Evolutionary conservation across 1,284 basidiomycete species (phyloP).

Genomic region (Cryptococcus hybrid): DNA sequence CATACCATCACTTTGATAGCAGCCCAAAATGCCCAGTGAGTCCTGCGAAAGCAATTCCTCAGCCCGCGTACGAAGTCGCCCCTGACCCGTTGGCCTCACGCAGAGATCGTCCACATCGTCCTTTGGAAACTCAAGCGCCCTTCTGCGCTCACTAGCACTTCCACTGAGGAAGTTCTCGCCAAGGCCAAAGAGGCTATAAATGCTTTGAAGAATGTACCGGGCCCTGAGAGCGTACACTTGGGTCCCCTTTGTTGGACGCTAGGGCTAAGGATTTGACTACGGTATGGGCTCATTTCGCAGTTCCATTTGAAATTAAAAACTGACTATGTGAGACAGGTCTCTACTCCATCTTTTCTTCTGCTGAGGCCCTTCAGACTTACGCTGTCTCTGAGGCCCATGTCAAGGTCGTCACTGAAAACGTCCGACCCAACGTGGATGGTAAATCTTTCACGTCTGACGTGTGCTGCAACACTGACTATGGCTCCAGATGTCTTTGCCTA

Average conservation of each 20-base stretch:
- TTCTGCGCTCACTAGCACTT: constrained; percentile 5
- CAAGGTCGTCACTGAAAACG: constrained; percentile 38
- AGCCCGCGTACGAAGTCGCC: neutral
- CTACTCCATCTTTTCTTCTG: constrained; percentile 44
- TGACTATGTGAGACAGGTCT: constrained; percentile 24
- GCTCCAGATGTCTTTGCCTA: constrained; percentile 45
- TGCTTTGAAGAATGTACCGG: constrained; percentile 37
- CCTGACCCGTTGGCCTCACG: neutral
- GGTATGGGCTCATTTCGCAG: constrained; percentile 19
- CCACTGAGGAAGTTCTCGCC: constrained; percentile 20
- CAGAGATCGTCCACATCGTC: constrained; percentile 50
- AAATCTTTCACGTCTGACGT: constrained; percentile 13
- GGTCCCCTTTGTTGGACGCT: constrained; percentile 44
- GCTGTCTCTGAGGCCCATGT: constrained; percentile 45
- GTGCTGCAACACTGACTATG: neutral
- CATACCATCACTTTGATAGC: neutral
- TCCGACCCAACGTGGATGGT: constrained; percentile 43
- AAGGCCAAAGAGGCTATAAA: constrained; percentile 33
- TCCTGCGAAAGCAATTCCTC: too few relatives aligned
- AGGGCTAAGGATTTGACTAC: constrained; percentile 46
- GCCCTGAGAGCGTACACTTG: constrained; percentile 35
- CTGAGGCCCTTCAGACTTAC: constrained; percentile 43
- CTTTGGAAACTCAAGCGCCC: constrained; percentile 44
- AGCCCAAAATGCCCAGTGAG: constrained; percentile 5
- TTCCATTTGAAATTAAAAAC: neutral